phyloP scores from a whole-genome alignment of 805 yeast species.

The Saturnispora zaruensis region DNA sequence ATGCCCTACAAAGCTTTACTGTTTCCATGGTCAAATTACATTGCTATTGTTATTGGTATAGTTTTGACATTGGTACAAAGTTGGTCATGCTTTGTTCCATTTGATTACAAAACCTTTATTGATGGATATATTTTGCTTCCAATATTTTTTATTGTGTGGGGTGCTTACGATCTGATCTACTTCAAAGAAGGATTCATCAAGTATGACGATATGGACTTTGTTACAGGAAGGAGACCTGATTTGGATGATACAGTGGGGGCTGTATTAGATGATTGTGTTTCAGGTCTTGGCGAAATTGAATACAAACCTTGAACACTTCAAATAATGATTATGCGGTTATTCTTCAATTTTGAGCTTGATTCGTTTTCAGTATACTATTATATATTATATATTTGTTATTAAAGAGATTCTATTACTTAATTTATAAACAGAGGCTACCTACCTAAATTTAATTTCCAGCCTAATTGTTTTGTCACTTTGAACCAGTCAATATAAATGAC shows the following conservation, averaged over 20 bases:
- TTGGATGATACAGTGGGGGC: conserved; percentile 19
- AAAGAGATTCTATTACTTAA: background rate
- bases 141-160: conserved; percentile 37
- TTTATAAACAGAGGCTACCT: conserved; percentile 9
- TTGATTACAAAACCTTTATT: conserved; percentile 43
- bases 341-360: background rate
- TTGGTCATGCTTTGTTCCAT: conserved; percentile 56
- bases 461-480: conserved; percentile 29
- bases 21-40: conserved; percentile 43
- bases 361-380: background rate
- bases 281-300: background rate
- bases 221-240: conserved; percentile 39
- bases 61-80: conserved; percentile 57
- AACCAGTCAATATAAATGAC: conserved; percentile 33
- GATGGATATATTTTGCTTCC: conserved; percentile 62
- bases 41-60: conserved; percentile 41
- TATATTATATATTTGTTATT: background rate
- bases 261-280: conserved; percentile 7
- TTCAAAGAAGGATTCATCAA: conserved; percentile 27
- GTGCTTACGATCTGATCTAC: conserved; percentile 17
- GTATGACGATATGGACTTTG: conserved; percentile 39
- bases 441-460: conserved; percentile 29
- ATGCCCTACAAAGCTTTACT: conserved; percentile 45
- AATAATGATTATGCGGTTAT: background rate
- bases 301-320: background rate